A percentile compares a stretch with the other conserved stretches of the same genome.
phyloP scores from a whole-genome alignment of 495 filamentous ascomycete genomes.

The Lasiosphaeria ovina region DNA sequence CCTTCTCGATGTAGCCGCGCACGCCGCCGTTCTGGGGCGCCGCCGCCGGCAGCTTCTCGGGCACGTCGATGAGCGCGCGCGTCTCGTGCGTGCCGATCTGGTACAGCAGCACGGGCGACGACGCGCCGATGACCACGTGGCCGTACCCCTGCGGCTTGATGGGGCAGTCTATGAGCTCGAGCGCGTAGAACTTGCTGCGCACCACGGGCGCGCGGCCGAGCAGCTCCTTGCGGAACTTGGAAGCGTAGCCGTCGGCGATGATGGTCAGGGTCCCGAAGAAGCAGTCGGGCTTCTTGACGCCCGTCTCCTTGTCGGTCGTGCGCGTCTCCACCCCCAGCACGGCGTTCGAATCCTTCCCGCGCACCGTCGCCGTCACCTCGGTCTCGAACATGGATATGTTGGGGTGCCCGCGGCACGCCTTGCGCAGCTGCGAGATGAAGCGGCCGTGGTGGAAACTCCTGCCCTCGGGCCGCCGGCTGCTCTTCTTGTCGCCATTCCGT shows the following conservation, averaged over 20 bases:
- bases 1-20: constrained; percentile 72
- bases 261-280: constrained; percentile 88
- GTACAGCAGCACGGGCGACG: constrained; percentile 84
- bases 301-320: constrained; percentile 52
- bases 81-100: constrained; percentile 97
- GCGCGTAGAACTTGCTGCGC: constrained; percentile 81
- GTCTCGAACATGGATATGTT: constrained; percentile 76
- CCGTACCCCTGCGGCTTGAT: constrained; percentile 73
- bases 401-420: constrained; percentile 61
- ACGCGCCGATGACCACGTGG: constrained; percentile 81
- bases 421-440: constrained; percentile 73
- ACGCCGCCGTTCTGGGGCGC: constrained; percentile 70
- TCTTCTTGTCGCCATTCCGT: neutral
- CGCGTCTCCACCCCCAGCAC: constrained; percentile 73
- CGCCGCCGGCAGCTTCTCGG: constrained; percentile 72
- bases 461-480: constrained; percentile 54
- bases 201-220: constrained; percentile 66
- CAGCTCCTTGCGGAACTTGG: constrained; percentile 84
- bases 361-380: constrained; percentile 62
- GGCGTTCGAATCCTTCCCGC: constrained; percentile 54
- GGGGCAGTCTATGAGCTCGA: constrained; percentile 84
- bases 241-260: constrained; percentile 89
- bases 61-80: constrained; percentile 86
- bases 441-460: constrained; percentile 80
- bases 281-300: constrained; percentile 59